These are phyloP conservation scores for Antitrichia curtipendula DNA, from an alignment of 225 moss, liverwort and hornwort species.

Conservation along the genomic window DNA sequence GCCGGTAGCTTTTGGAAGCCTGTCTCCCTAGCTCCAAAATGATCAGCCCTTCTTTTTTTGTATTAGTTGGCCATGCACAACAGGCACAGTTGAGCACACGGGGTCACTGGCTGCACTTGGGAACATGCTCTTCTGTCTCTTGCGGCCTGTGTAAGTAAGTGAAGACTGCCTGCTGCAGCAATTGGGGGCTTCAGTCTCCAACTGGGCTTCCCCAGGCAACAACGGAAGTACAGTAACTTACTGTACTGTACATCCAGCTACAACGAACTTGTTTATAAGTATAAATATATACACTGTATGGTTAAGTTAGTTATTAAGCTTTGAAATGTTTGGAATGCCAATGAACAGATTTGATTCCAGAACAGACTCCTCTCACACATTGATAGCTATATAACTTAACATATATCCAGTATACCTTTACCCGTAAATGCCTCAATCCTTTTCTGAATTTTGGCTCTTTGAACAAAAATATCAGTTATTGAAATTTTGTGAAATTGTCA, in stretches of 20 bases:
- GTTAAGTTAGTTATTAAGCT: too few species aligned
- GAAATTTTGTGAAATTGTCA: too few species aligned
- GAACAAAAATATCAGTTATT: too few species aligned
- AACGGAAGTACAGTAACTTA: background rate
- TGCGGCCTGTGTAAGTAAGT: background rate
- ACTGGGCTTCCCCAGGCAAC: background rate
- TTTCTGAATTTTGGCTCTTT: too few species aligned
- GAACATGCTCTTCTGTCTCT: constrained; percentile 12
- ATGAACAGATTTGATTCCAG: background rate
- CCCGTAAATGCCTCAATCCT: too few species aligned
- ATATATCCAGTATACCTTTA: too few species aligned
- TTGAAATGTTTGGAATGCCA: background rate
- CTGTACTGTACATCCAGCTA: background rate
- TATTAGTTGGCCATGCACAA: background rate
- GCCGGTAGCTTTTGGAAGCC: constrained; percentile 22
- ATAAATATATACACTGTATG: too few species aligned
- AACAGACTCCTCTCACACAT: too few species aligned
- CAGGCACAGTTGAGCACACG: background rate
- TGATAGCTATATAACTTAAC: too few species aligned
- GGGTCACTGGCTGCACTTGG: background rate
- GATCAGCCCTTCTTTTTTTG: background rate
- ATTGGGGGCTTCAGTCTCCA: background rate
- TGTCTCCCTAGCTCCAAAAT: background rate
- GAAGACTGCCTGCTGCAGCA: background rate
- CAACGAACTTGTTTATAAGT: background rate